Percentiles rank a stretch among this genome's conserved stretches.
phyloP scores from a whole-genome alignment of 768 basidiomycete species.

The Trametes maxima region DNA sequence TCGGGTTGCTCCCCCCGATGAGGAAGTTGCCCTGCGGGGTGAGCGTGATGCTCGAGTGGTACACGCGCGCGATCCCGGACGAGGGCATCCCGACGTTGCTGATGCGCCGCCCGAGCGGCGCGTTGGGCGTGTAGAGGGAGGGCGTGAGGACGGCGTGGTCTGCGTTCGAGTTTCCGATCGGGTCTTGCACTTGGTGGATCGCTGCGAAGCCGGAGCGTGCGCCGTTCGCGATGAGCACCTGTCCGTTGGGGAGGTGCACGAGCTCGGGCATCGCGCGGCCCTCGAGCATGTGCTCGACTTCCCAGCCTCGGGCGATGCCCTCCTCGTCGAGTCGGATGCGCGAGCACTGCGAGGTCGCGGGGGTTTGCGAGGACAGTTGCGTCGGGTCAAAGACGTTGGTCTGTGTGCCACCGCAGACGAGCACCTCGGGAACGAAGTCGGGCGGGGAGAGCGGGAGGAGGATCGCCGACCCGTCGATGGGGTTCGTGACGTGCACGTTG shows the following conservation, averaged over 20 bases:
- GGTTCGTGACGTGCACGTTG: conserved; percentile 79
- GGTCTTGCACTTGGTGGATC: conserved; percentile 68
- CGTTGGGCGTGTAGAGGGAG: conserved; percentile 64
- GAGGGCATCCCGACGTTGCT: conserved; percentile 56
- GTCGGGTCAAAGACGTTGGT: conserved; percentile 60
- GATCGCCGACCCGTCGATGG: conserved; percentile 73
- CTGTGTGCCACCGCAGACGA: conserved; percentile 77
- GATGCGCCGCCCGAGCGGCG: conserved; percentile 59
- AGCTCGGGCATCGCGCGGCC: conserved; percentile 78
- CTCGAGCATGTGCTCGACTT: conserved; percentile 73
- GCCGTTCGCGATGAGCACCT: conserved; percentile 76
- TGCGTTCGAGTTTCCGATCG: conserved; percentile 77
- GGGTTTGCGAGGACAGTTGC: conserved; percentile 69
- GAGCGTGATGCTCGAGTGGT: conserved; percentile 80
- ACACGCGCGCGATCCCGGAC: conserved; percentile 71
- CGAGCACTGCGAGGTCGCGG: conserved; percentile 73
- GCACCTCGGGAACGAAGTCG: conserved; percentile 64
- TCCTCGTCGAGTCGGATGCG: conserved; percentile 64
- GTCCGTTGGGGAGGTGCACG: conserved; percentile 80
- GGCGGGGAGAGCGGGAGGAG: conserved; percentile 70
- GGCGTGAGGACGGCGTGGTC: conserved; percentile 70
- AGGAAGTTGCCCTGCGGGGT: conserved; percentile 72
- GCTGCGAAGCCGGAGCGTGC: conserved; percentile 73
- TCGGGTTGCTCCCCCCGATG: conserved; percentile 85
- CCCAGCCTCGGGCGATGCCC: conserved; percentile 72